phyloP scores from a whole-genome alignment of 176 grass and related monocot genomes.

The Eleusine coracana region DNA sequence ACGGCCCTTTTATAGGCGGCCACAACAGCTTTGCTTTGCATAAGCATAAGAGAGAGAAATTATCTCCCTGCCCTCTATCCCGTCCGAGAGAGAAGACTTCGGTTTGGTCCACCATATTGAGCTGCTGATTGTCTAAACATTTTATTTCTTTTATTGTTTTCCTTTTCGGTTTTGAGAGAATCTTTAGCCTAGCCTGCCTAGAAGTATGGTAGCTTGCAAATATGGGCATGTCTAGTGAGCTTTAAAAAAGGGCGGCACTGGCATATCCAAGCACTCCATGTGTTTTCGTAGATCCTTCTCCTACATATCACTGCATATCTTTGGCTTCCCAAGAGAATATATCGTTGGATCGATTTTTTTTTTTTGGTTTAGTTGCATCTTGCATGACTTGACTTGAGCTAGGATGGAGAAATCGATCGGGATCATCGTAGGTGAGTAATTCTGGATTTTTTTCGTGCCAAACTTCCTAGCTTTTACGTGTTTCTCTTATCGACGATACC shows the following conservation, averaged over 20 bases:
- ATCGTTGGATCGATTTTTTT: background rate
- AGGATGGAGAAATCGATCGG: background rate
- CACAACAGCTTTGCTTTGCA: slow-evolving; percentile 21
- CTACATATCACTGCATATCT: slow-evolving; percentile 38
- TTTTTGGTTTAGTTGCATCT: background rate
- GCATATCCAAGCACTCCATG: slow-evolving; percentile 19
- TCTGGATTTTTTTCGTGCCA: slow-evolving; percentile 44
- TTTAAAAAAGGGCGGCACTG: background rate
- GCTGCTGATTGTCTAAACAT: background rate
- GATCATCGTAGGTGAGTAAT: slow-evolving; percentile 19
- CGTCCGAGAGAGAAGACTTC: slow-evolving; percentile 19
- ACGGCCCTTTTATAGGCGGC: slow-evolving; percentile 66
- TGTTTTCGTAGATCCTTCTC: slow-evolving; percentile 35
- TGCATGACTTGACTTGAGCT: slow-evolving; percentile 47
- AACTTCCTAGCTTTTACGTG: slow-evolving; percentile 47
- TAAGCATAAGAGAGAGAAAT: slow-evolving; percentile 38
- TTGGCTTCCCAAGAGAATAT: slow-evolving; percentile 25
- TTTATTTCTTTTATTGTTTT: background rate
- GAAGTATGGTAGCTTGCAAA: slow-evolving; percentile 24
- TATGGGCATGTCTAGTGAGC: slow-evolving; percentile 2
- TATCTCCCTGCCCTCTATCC: slow-evolving; percentile 8
- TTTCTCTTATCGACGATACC: slow-evolving; percentile 33
- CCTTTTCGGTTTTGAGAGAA: background rate
- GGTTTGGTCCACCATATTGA: slow-evolving; percentile 25
- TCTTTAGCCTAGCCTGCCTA: slow-evolving; percentile 29